Evolutionary conservation across 805 yeast genomes (phyloP).

Genomic region (Kluyveromyces aestuarii): DNA sequence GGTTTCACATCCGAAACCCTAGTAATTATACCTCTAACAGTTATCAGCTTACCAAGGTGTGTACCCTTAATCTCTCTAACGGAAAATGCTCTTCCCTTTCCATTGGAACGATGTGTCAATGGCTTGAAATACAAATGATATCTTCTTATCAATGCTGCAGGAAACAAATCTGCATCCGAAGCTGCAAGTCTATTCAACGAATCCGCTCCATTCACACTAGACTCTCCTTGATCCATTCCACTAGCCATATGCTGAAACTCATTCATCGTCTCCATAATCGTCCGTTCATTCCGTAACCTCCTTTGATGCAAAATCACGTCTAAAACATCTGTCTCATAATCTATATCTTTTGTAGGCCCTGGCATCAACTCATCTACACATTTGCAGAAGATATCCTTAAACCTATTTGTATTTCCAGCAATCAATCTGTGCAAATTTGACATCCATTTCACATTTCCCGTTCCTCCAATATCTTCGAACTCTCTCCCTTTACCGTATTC

Average conservation of each 20-base stretch:
- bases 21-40: slow-evolving; percentile 90
- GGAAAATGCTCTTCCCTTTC: slow-evolving; percentile 51
- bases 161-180: slow-evolving; percentile 54
- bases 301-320: slow-evolving; percentile 92
- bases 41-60: slow-evolving; percentile 76
- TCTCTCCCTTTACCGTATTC: slow-evolving; percentile 48
- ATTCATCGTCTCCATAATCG: slow-evolving; percentile 56
- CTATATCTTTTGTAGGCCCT: slow-evolving; percentile 64
- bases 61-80: slow-evolving; percentile 86
- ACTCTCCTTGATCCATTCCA: slow-evolving; percentile 18
- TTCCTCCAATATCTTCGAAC: slow-evolving; percentile 21
- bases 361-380: slow-evolving; percentile 82
- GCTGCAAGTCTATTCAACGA: slow-evolving; percentile 26
- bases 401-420: slow-evolving; percentile 66
- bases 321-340: slow-evolving; percentile 79
- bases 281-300: slow-evolving; percentile 67
- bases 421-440: slow-evolving; percentile 40
- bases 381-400: slow-evolving; percentile 63
- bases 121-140: slow-evolving; percentile 86
- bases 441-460: slow-evolving; percentile 27
- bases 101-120: slow-evolving; percentile 34
- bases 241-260: slow-evolving; percentile 40
- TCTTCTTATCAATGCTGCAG: slow-evolving; percentile 78
- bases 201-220: slow-evolving; percentile 15
- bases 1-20: slow-evolving; percentile 97